phyloP scores from a whole-genome alignment of 2,329 filamentous ascomycete genomes.

The Fusarium odoratissimum region DNA sequence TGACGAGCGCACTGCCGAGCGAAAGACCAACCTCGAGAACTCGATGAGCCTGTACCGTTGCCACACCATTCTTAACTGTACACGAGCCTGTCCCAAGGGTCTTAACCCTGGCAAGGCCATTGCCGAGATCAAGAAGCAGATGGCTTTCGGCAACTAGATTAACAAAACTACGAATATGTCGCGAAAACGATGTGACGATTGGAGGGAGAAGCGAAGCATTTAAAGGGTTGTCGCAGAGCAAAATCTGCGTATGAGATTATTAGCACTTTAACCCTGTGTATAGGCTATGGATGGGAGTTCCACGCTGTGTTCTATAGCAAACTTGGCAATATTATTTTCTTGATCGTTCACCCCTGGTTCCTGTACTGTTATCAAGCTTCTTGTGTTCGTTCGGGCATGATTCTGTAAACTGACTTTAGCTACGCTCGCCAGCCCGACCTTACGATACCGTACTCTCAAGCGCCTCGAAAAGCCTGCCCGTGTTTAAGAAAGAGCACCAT shows the following conservation, averaged over 20 bases:
- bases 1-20: constrained; percentile 88
- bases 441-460: background rate
- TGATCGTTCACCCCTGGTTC: constrained; percentile 33
- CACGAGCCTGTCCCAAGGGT: constrained; percentile 96
- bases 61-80: constrained; percentile 99
- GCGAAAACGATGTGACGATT: constrained; percentile 30
- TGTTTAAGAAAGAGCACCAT: background rate
- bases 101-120: constrained; percentile 95
- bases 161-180: constrained; percentile 15
- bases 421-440: no score
- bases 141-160: constrained; percentile 68
- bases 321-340: constrained; percentile 44
- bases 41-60: constrained; percentile 99
- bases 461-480: background rate
- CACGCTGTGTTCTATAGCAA: constrained; percentile 44
- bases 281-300: constrained; percentile 46
- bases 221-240: constrained; percentile 38
- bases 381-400: background rate
- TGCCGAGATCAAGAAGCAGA: constrained; percentile 98
- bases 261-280: constrained; percentile 46
- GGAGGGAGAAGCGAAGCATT: constrained; percentile 28
- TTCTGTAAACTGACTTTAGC: background rate
- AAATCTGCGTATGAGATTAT: constrained; percentile 41
- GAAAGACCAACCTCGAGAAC: constrained; percentile 94
- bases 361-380: background rate